These are phyloP conservation scores for Aspergillus ellipticus DNA, from an alignment of 495 filamentous ascomycete species.

Conservation along the genomic window DNA sequence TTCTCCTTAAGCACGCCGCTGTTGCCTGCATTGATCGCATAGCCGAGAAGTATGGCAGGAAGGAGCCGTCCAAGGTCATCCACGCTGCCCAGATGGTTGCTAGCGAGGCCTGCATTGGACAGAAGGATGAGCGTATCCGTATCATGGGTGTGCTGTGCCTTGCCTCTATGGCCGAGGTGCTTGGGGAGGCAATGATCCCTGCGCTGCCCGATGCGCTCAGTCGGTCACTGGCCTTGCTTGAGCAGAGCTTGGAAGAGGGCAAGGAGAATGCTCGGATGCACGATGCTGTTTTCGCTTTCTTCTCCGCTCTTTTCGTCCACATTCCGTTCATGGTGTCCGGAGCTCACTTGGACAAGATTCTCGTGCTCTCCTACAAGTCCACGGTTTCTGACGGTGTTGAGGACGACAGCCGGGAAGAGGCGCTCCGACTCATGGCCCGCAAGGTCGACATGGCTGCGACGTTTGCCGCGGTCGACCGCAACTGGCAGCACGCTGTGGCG, in stretches of 20 bases:
- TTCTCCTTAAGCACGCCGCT: conserved; percentile 72
- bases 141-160: conserved; percentile 83
- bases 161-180: conserved; percentile 79
- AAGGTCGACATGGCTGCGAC: conserved; percentile 66
- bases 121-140: conserved; percentile 65
- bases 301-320: conserved; percentile 71
- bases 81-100: conserved; percentile 68
- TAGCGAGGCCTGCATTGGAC: conserved; percentile 69
- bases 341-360: conserved; percentile 62
- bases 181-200: conserved; percentile 80
- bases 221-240: conserved; percentile 64
- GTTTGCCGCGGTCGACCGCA: conserved; percentile 65
- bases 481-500: conserved; percentile 59
- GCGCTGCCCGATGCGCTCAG: conserved; percentile 72
- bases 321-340: conserved; percentile 83
- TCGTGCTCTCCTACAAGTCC: conserved; percentile 66
- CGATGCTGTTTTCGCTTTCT: conserved; percentile 74
- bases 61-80: conserved; percentile 63
- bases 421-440: conserved; percentile 66
- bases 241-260: conserved; percentile 52
- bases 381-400: conserved; percentile 54
- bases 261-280: conserved; percentile 60
- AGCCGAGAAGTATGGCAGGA: conserved; percentile 86
- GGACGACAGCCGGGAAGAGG: conserved; percentile 61
- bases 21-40: conserved; percentile 87